Base-by-base conservation (phyloP, 306 rosid genomes). In the Prunus davidiana region DNA sequence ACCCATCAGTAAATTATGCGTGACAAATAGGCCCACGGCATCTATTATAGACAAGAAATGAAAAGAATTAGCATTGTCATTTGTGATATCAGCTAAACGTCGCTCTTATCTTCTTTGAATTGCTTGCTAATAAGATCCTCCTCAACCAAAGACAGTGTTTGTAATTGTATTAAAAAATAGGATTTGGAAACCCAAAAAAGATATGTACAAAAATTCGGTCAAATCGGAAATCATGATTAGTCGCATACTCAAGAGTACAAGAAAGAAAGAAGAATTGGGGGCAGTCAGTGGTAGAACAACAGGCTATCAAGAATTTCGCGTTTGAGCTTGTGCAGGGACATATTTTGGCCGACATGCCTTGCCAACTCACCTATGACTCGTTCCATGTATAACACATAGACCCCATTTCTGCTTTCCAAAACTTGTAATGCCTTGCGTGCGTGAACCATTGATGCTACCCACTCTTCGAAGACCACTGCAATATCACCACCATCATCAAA, bases 361-460 rank as follows among this genome's bases (percentile, higher is more conserved):
- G 89, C 92, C 83, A 89, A 79, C 75, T 88, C 90, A 64, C 93
- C 91, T 12, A 86, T 76, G 79, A 89, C 84, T 77, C 99, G 92
- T 61, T 95, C 99, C 91, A 92, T 88, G 79, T 92, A 90, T 69
- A 89, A 88, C 28, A 75, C 74, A 76, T 90, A 90, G 4, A 95
- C 84, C 73, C 99, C 97, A 69, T 90, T 95, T 83, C 99, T 89
- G 90, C 85, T 92, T 83, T 95, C 97, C 86, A 92, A 62, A 47
- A 92, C 89, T 76, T 89, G 88, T 54, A 95, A 68, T 51, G 89
- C 90, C 83, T 90, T 90, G 71, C 85, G 83, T 72, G 96, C 86
- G 22, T 90, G 92, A 72, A 88, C 78, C 82, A 90, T 78, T 76
- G 93, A 90, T 63, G 82, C 72, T 80, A 95, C 85, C 97, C 97